Evolutionary conservation across 1,284 basidiomycete genomes (phyloP).

Genomic region (Athelia sp.): DNA sequence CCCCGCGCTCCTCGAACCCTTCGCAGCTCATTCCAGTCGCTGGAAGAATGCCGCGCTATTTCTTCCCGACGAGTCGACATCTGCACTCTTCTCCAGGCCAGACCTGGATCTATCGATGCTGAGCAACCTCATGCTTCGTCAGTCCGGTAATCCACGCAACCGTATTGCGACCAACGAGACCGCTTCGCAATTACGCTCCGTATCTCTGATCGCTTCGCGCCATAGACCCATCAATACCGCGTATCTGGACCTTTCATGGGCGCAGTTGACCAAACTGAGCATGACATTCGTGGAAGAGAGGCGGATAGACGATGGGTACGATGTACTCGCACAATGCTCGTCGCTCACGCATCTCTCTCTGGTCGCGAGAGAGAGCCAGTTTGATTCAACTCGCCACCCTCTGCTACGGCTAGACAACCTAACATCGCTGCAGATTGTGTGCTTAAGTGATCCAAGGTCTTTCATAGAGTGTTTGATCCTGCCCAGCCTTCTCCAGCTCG

Average conservation of each 20-base stretch:
- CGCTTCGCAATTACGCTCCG: neutral
- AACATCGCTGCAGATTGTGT: neutral
- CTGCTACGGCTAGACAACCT: neutral
- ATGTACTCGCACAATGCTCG: neutral
- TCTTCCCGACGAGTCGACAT: neutral
- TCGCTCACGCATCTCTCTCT: neutral
- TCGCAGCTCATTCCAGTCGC: neutral
- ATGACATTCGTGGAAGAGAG: neutral
- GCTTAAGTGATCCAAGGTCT: neutral
- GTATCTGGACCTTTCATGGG: neutral
- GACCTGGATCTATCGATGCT: neutral
- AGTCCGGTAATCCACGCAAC: neutral
- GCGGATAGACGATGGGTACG: neutral
- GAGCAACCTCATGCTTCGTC: neutral
- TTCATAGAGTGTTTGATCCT: neutral
- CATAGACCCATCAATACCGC: neutral
- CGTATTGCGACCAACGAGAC: neutral
- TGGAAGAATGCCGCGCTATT: neutral
- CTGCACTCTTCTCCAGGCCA: neutral
- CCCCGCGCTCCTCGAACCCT: neutral
- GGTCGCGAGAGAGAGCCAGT: neutral
- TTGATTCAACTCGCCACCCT: neutral
- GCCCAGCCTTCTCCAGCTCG: neutral
- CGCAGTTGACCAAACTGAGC: neutral
- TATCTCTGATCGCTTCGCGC: neutral